Conservation (phyloP, 2,329 filamentous ascomycete genomes). For the Penicillium sclerotigenum region DNA sequence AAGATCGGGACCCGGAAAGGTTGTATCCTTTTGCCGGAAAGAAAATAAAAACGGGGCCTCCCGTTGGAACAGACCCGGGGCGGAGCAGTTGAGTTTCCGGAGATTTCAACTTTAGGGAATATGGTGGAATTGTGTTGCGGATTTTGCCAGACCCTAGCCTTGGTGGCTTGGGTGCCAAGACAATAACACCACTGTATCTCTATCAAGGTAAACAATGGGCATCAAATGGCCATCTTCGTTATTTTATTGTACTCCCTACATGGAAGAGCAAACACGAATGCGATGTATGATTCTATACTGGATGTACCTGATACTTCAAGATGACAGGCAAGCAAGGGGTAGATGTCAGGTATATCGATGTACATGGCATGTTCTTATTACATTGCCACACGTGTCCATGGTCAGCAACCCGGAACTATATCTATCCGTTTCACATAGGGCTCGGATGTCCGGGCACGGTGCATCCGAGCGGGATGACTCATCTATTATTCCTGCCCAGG, state of each 20-base stretch:
- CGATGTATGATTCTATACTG: background rate
- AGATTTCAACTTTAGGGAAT: background rate
- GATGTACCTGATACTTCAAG: background rate
- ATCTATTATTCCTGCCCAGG: background rate
- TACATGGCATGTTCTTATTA: background rate
- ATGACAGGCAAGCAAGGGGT: background rate
- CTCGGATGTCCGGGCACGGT: background rate
- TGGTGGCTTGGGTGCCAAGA: background rate
- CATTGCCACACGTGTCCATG: background rate
- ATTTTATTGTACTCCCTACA: no score
- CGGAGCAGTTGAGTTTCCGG: background rate
- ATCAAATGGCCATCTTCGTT: background rate
- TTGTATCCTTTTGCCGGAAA: background rate
- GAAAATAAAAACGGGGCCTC: background rate
- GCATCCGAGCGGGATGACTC: slow-evolving; percentile 1
- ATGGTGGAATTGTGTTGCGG: background rate
- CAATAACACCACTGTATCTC: background rate
- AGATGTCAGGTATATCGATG: background rate
- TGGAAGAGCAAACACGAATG: background rate
- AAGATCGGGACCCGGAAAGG: background rate
- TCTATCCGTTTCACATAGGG: background rate
- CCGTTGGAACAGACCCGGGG: background rate
- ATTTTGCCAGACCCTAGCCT: background rate
- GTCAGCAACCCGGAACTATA: background rate
- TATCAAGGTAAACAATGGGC: background rate